Evolutionary conservation across 192 early-diverging fungal genomes (phyloP).

Genomic region (Rhizophagus sp.): DNA sequence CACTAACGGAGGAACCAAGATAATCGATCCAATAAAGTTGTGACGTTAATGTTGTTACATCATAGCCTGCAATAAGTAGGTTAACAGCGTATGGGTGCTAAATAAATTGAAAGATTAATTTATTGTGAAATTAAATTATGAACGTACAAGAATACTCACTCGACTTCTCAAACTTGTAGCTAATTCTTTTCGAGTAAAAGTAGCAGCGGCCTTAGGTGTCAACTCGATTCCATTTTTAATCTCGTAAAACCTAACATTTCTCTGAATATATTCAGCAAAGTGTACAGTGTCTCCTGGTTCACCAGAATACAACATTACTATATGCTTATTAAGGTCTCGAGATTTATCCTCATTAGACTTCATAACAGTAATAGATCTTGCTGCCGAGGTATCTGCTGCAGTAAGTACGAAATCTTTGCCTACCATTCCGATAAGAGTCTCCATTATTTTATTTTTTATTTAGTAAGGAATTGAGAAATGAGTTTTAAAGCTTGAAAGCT

Average conservation of each 20-base stretch:
- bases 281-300: conserved; percentile 91
- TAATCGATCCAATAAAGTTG: conserved; percentile 94
- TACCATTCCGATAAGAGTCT: conserved; percentile 83
- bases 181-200: conserved; percentile 82
- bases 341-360: conserved; percentile 94
- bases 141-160: conserved; percentile 39
- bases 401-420: conserved; percentile 93
- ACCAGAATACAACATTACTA: conserved; percentile 83
- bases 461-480: no score
- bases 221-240: conserved; percentile 87
- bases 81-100: conserved; percentile 90
- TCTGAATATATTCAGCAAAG: conserved; percentile 95
- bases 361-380: conserved; percentile 87
- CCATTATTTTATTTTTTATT: conserved; percentile 51
- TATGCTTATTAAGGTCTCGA: conserved; percentile 77
- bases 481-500: no score
- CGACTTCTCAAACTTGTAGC: conserved; percentile 83
- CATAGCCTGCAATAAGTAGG: conserved; percentile 83
- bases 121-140: not conserved
- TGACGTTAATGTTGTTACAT: conserved; percentile 69
- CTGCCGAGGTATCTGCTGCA: conserved; percentile 75
- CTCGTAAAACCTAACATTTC: conserved; percentile 87
- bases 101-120: not conserved
- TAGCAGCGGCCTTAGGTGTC: conserved; percentile 74
- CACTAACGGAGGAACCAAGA: conserved; percentile 71